A percentile compares a stretch with the other conserved stretches of the same genome.
Conservation (phyloP, 495 filamentous ascomycete genomes). For the Penicillium lividum region DNA sequence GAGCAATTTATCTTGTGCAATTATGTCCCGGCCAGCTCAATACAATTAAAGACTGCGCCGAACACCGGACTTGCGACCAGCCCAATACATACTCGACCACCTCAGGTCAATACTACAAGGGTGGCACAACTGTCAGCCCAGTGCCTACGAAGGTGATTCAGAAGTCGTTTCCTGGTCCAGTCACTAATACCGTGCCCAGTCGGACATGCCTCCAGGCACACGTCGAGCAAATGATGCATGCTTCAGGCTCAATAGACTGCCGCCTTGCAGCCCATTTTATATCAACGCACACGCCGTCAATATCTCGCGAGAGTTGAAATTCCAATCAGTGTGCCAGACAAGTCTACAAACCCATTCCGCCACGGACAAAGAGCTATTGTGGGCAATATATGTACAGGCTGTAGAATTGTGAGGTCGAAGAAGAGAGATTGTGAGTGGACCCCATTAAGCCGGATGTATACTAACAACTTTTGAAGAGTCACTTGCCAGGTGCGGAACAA, state of each 20-base stretch:
- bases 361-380: background rate
- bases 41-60: background rate
- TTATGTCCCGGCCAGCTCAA: background rate
- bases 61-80: conserved; percentile 3
- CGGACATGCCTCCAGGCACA: too few relatives aligned
- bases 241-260: too few relatives aligned
- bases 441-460: background rate
- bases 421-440: conserved; percentile 1
- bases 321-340: background rate
- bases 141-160: background rate
- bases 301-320: conserved; percentile 1
- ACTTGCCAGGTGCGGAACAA: background rate
- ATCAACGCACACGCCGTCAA: background rate
- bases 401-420: conserved; percentile 3
- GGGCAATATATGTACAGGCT: background rate
- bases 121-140: conserved; percentile 1
- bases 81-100: background rate
- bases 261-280: too few relatives aligned
- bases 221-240: too few relatives aligned
- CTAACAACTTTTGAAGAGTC: conserved; percentile 1
- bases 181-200: too few relatives aligned
- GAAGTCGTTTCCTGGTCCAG: conserved; percentile 4
- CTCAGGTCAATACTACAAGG: background rate
- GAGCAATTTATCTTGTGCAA: background rate
- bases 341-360: conserved; percentile 1